Evolutionary conservation across 331 rosid genomes (phyloP), one percentile per base, ranked within the genome.

Genomic region (Quercus phellos): DNA sequence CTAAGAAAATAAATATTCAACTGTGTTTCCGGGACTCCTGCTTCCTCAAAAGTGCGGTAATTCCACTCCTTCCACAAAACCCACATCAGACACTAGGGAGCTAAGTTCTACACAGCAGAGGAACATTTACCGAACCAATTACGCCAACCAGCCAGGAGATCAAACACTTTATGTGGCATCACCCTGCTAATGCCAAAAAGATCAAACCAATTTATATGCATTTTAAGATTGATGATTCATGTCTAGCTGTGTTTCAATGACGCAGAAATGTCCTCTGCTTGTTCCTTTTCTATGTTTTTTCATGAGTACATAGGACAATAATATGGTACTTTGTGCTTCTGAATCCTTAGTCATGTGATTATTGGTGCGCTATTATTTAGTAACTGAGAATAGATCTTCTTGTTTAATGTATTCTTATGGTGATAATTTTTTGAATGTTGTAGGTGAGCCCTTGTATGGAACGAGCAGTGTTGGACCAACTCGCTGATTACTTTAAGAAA

Each of bases 361-460:
- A 27, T 27, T 27, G 42, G 9, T 53, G 21, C 32, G 46, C 38
- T 18, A 16, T 30, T 50, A 32, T 58, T 32, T 32, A 35, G 34
- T 66, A 74, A 29, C 63, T 22, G 30, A 29, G 72, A 80, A 22
- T 78, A 67, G 56, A 71, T n/a, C 38, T 72, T 79, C 42, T 69
- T 38, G 68, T 43, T 56, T 70, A 59, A 51, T 63, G 53, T 61
- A 32, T 1, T 14, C 51, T 12, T 6, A 66, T 55, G 29, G 22
- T 76, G 61, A 72, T 72, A 46, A 61, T 74, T 66, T 66, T 38
- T 77, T 82, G 61, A 51, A 68, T 69, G 63, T 82, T 78, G 38
- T 78, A 95, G 99, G 89, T 85, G 80, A 93, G 99, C 81, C 92
- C 97, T 38, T 95, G 99, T 83, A 91, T 90, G 99, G 99, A 95